Percentiles rank a stretch among this genome's conserved stretches.
phyloP scores from a whole-genome alignment of 2,329 filamentous ascomycete genomes.

The Reticulascus tulasneorum region DNA sequence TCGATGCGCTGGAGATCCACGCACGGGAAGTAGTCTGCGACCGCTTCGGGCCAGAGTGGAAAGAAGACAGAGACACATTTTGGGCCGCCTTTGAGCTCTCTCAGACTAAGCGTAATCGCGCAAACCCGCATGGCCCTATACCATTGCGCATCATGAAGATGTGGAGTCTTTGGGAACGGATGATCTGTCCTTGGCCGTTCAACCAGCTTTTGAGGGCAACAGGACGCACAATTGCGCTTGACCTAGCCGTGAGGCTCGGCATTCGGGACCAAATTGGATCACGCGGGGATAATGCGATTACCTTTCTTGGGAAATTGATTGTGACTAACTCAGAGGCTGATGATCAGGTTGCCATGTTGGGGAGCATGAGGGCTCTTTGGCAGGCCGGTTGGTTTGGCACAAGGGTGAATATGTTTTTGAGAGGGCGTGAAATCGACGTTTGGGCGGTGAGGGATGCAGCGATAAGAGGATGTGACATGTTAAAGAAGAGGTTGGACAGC shows the following conservation, averaged over 20 bases:
- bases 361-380: constrained; percentile 3
- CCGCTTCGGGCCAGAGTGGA: constrained; percentile 1
- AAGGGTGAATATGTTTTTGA: neutral
- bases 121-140: constrained; percentile 4
- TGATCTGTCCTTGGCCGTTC: constrained; percentile 4
- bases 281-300: too few species aligned
- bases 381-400: constrained; percentile 1
- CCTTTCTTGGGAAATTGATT: too few species aligned
- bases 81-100: neutral
- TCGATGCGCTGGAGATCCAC: constrained; percentile 3
- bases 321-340: too few species aligned
- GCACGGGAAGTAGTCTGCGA: constrained; percentile 2
- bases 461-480: neutral
- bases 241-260: constrained; percentile 2
- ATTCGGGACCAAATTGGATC: too few species aligned
- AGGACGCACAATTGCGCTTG: constrained; percentile 2
- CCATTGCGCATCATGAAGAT: neutral
- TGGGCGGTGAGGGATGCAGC: neutral
- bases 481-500: neutral
- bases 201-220: constrained; percentile 4
- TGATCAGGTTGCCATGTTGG: constrained; percentile 5
- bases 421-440: neutral
- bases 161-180: constrained; percentile 5
- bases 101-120: neutral
- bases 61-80: neutral